Conservation (phyloP, 2,329 filamentous ascomycete genomes). For the Ophiostoma piceae region DNA sequence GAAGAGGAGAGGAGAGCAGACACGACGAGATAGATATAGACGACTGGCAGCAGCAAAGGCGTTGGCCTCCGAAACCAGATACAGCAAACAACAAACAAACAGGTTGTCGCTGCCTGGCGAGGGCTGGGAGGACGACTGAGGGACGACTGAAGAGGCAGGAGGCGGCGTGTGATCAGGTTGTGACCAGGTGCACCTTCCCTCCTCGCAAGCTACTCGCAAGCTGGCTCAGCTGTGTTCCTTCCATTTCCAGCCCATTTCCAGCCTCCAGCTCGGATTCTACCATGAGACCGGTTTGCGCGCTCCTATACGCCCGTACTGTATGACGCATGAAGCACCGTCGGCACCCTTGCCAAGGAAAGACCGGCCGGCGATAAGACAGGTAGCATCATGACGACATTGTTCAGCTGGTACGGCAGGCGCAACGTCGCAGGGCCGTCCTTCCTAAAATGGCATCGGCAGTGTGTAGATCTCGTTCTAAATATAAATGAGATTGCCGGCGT, state of each 20-base stretch:
- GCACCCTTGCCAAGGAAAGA: slow-evolving; percentile 10
- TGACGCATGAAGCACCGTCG: slow-evolving; percentile 15
- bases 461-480: not conserved
- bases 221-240: not conserved
- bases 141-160: not conserved
- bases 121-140: no score
- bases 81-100: not conserved
- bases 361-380: slow-evolving; percentile 14
- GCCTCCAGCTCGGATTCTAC: not conserved
- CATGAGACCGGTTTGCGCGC: not conserved
- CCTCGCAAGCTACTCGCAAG: not conserved
- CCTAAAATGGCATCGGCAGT: not conserved
- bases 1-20: not conserved
- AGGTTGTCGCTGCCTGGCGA: not conserved
- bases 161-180: not conserved
- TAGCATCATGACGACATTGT: slow-evolving; percentile 13
- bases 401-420: slow-evolving; percentile 9
- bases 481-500: not conserved
- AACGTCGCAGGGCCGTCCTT: not conserved
- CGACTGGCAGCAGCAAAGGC: not conserved
- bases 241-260: not conserved
- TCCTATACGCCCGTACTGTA: slow-evolving; percentile 6
- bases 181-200: slow-evolving; percentile 9
- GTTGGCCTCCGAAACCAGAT: not conserved
- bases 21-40: not conserved